These are phyloP conservation scores for Epichloe uncinata DNA, from an alignment of 2,329 filamentous ascomycete genomes.

Conservation along the genomic window DNA sequence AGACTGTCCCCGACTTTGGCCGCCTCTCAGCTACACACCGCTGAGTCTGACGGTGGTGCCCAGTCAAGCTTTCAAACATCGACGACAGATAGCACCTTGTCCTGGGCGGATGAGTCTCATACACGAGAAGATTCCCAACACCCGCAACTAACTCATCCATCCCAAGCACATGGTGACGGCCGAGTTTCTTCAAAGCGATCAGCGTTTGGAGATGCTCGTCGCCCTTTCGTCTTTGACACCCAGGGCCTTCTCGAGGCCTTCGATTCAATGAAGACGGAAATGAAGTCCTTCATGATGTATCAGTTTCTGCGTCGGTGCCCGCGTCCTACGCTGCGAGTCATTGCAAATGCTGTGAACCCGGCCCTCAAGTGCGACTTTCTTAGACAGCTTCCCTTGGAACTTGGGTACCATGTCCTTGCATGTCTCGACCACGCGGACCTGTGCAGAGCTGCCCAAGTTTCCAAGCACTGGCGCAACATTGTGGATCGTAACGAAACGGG, in stretches of 20 bases:
- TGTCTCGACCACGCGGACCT: slow-evolving; percentile 79
- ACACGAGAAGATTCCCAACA: slow-evolving; percentile 15
- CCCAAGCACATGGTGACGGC: slow-evolving; percentile 11
- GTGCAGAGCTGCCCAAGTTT: slow-evolving; percentile 83
- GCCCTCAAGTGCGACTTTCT: slow-evolving; percentile 92
- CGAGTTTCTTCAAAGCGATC: not conserved
- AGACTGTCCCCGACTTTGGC: slow-evolving; percentile 85
- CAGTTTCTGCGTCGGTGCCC: slow-evolving; percentile 82
- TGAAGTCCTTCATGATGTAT: slow-evolving; percentile 96
- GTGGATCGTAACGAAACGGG: slow-evolving; percentile 88
- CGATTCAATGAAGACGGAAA: slow-evolving; percentile 75
- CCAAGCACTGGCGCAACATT: slow-evolving; percentile 82
- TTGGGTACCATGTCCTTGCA: slow-evolving; percentile 75
- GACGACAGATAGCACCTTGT: slow-evolving; percentile 14
- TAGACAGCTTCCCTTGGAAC: slow-evolving; percentile 66
- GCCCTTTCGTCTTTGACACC: slow-evolving; percentile 55
- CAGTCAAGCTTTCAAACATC: slow-evolving; percentile 20
- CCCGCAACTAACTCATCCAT: slow-evolving; percentile 7
- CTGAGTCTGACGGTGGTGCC: slow-evolving; percentile 31
- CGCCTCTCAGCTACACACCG: slow-evolving; percentile 42
- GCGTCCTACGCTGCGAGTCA: slow-evolving; percentile 75
- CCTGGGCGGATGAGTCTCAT: slow-evolving; percentile 30
- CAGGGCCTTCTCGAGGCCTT: slow-evolving; percentile 79
- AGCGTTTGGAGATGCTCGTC: slow-evolving; percentile 1
- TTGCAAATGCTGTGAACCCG: slow-evolving; percentile 85